A percentile compares a stretch with the other conserved stretches of the same genome.
These are phyloP conservation scores for Lachnellula arida DNA, from an alignment of 2,329 filamentous ascomycete species.

Conservation along the genomic window DNA sequence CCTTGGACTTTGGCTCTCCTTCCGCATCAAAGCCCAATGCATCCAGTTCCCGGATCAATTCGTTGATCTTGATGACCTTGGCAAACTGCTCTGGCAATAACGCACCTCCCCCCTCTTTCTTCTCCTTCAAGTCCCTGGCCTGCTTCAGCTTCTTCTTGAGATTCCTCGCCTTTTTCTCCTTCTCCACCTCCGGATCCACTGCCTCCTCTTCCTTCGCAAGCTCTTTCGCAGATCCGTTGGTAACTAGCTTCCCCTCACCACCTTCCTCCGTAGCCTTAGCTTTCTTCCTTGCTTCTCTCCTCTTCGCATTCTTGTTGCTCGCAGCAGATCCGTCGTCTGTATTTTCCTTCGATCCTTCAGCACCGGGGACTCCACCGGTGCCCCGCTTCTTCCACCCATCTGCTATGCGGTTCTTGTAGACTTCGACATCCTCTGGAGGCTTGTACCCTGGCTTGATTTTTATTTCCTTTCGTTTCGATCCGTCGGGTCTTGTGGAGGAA, in stretches of 20 bases:
- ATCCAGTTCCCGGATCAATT: constrained; percentile 84
- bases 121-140: constrained; percentile 81
- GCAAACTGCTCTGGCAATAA: constrained; percentile 92
- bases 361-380: constrained; percentile 69
- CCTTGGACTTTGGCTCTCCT: constrained; percentile 54
- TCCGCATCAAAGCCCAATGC: constrained; percentile 78
- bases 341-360: constrained; percentile 50
- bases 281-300: constrained; percentile 61
- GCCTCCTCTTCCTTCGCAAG: constrained; percentile 37
- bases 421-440: constrained; percentile 90
- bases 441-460: constrained; percentile 89
- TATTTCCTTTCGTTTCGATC: constrained; percentile 89
- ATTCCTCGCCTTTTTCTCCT: constrained; percentile 88
- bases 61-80: constrained; percentile 95
- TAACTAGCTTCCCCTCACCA: constrained; percentile 39
- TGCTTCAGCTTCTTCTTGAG: constrained; percentile 94
- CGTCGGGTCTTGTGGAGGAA: constrained; percentile 79
- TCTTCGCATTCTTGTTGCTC: constrained; percentile 83
- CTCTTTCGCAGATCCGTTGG: constrained; percentile 17
- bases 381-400: constrained; percentile 77
- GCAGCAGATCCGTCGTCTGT: constrained; percentile 45
- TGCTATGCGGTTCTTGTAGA: constrained; percentile 91
- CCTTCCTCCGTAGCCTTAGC: constrained; percentile 39
- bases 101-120: constrained; percentile 81
- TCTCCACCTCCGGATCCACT: constrained; percentile 67